Conservation (phyloP, 805 yeast species). For the Kazachstania bromeliacearum region DNA sequence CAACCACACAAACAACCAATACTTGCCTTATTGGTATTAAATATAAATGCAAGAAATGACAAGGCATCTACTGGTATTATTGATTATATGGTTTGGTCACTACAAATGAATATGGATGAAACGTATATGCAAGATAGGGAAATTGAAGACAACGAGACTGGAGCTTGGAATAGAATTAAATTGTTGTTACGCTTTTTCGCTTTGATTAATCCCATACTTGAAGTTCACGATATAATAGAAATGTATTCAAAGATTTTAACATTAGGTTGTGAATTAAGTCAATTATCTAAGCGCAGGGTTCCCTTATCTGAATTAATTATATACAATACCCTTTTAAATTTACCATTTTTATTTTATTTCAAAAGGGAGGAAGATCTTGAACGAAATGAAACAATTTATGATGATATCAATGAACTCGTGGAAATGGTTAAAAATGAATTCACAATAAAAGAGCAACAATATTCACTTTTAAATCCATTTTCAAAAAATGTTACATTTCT, state of each 20-base stretch:
- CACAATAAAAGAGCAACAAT: no score
- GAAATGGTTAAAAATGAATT: conserved; percentile 34
- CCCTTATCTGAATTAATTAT: conserved; percentile 62
- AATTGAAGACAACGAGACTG: conserved; percentile 34
- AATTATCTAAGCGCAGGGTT: conserved; percentile 33
- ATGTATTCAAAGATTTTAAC: conserved; percentile 46
- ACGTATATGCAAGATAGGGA: conserved; percentile 20
- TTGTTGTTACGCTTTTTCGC: conserved; percentile 62
- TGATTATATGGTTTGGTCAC: conserved; percentile 56
- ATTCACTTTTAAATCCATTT: conserved; percentile 12
- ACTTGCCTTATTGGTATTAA: conserved; percentile 56
- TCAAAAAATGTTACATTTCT: conserved; percentile 21
- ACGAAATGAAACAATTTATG: conserved; percentile 20
- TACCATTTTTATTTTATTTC: conserved; percentile 55
- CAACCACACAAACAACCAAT: conserved; percentile 85
- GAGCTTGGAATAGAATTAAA: conserved; percentile 64
- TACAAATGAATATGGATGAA: conserved; percentile 45
- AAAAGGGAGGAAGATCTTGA: conserved; percentile 18
- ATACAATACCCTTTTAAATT: conserved; percentile 48
- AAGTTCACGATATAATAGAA: conserved; percentile 38
- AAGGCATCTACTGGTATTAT: conserved; percentile 60
- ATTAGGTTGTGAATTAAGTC: conserved; percentile 48
- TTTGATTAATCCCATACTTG: conserved; percentile 51
- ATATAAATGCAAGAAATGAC: conserved; percentile 54
- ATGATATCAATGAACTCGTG: conserved; percentile 37